Base-by-base conservation (phyloP, 2,329 filamentous ascomycete genomes). In the Ophiognomonia clavigignenti-juglandacearum region DNA sequence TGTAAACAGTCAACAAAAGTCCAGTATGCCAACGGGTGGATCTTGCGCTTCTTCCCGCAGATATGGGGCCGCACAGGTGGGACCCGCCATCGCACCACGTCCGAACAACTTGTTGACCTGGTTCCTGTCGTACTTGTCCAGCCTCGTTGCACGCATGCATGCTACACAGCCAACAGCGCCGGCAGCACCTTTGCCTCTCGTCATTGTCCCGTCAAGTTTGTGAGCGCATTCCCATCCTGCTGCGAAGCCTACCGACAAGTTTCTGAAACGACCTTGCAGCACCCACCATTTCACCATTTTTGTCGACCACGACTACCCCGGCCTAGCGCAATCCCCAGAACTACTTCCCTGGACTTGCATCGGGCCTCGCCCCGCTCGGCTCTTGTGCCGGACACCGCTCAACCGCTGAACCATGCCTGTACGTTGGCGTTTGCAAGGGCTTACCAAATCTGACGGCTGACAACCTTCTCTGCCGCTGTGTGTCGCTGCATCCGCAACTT, bases 331-430 rank as follows among this genome's bases (percentile, higher is more conserved):
- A 31, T 31, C 11, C 10, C 26, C 29, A n/a, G n/a, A 19, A 20
- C 16, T 37, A 19, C 18, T 11, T 37, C 16, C 16, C 5, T 31
- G 29, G 29, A 13, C 26, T 29, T 29, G 26, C n/a, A n/a, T 40
- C 39, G 40, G 26, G 23, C 46, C 31, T 34, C 29, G 29, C 47
- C 39, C 37, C 40, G 42, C 42, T 45, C 42, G 47, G 42, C 47
- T 49, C 19, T 36, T 31, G 36, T 41, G 35, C 42, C 41, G 47
- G 22, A 37, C 42, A 37, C 47, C 40, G 36, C 34, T 45, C 35
- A 22, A 11, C 10, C 14, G 26, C 10, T 22, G 40, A 34, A 29
- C 40, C 40, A 31, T 43, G 40, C 40, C 29, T 35, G n/a, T 9
- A 18, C 14, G 5, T 16, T 6, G 4, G 13, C 32, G n/a, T 35